phyloP scores from a whole-genome alignment of 1,284 basidiomycete species.

The Cutaneotrichosporon mucoides region DNA sequence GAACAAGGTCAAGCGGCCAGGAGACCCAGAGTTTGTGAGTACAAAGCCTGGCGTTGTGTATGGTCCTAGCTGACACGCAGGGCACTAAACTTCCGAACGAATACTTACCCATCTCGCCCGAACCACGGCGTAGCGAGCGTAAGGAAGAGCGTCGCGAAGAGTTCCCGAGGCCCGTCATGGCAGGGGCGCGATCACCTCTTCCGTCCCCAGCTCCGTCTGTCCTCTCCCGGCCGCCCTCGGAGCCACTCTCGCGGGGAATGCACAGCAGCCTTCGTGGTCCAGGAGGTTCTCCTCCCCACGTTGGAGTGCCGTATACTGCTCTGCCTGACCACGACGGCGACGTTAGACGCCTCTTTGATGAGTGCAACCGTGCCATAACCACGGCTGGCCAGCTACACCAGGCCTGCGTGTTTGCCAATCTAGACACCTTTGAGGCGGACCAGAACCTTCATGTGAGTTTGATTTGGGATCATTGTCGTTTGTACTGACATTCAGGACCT shows the following conservation, averaged over 20 bases:
- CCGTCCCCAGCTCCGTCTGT: slow-evolving; percentile 7
- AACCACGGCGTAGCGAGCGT: slow-evolving; percentile 1
- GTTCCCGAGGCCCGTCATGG: background rate
- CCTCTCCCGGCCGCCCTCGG: slow-evolving; percentile 5
- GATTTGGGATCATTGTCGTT: no score
- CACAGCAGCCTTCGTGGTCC: background rate
- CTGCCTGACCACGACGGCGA: slow-evolving; percentile 43
- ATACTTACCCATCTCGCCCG: slow-evolving; percentile 9
- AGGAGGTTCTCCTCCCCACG: background rate
- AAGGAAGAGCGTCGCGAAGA: background rate
- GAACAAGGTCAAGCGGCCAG: slow-evolving; percentile 43
- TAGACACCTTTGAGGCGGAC: slow-evolving; percentile 34
- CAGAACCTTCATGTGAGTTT: slow-evolving; percentile 35
- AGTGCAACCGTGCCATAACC: slow-evolving; percentile 38
- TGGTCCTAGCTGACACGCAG: slow-evolving; percentile 18
- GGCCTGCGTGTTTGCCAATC: slow-evolving; percentile 36
- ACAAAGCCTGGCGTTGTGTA: no score
- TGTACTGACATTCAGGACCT: slow-evolving; percentile 37
- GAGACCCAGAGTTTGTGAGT: slow-evolving; percentile 44
- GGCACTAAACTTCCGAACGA: slow-evolving; percentile 39
- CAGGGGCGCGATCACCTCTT: background rate
- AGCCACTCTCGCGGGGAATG: slow-evolving; percentile 4
- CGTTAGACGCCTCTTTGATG: slow-evolving; percentile 36
- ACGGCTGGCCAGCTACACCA: slow-evolving; percentile 39
- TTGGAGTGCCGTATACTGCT: slow-evolving; percentile 27